Conservation (phyloP, 1,284 basidiomycete genomes). For the Cryptococcus hybrid region DNA sequence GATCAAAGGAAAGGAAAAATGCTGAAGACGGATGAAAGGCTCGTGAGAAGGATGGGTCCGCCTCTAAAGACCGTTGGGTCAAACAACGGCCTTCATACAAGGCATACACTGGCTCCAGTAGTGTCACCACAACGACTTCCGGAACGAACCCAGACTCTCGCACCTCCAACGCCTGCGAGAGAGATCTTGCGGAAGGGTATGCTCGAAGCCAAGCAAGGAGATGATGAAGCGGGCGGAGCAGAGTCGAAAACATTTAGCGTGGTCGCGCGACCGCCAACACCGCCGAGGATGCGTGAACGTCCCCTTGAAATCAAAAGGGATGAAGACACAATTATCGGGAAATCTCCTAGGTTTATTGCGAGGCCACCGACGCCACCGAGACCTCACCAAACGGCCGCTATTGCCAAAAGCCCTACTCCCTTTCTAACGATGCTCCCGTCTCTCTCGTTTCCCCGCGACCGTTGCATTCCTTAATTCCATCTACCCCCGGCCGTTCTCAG, state of each 20-base stretch:
- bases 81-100: background rate
- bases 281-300: slow-evolving; percentile 8
- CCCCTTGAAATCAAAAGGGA: background rate
- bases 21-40: slow-evolving; percentile 2
- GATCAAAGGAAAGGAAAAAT: slow-evolving; percentile 2
- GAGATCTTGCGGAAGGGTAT: slow-evolving; percentile 10
- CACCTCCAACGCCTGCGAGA: slow-evolving; percentile 15
- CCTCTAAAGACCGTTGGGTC: background rate
- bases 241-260: background rate
- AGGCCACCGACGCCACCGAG: background rate
- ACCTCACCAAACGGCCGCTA: background rate
- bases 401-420: background rate
- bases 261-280: slow-evolving; percentile 11
- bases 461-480: no score
- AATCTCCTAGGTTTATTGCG: background rate
- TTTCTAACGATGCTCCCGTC: background rate
- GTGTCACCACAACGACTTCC: no score
- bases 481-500: no score
- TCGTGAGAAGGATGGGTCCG: background rate
- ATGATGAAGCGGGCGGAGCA: background rate
- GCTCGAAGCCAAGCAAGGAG: background rate
- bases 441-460: no score
- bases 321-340: background rate
- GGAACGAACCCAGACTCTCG: background rate
- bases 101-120: background rate